A percentile compares a stretch with the other conserved stretches of the same genome.
phyloP scores from a whole-genome alignment of 2,329 filamentous ascomycete genomes.

The Alternaria gaisen region DNA sequence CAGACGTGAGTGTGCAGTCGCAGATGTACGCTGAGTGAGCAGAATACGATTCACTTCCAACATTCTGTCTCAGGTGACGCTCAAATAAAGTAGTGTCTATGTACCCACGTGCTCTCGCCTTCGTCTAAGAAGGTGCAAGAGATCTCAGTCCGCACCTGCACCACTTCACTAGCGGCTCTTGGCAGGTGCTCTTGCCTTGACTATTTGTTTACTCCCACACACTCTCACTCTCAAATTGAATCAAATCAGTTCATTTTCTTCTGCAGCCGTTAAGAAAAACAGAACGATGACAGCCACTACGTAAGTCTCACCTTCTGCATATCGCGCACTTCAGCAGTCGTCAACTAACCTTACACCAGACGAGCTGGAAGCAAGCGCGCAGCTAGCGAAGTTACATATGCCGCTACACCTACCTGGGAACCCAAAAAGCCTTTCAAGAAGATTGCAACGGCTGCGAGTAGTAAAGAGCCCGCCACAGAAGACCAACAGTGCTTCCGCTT shows the following conservation, averaged over 20 bases:
- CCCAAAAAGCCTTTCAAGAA: neutral
- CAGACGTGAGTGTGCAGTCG: neutral
- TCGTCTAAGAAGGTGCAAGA: neutral
- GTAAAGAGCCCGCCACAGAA: neutral
- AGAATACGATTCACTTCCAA: neutral
- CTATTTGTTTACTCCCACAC: neutral
- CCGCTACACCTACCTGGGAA: neutral
- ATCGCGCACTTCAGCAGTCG: neutral
- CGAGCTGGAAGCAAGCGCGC: neutral
- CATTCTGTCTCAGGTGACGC: neutral
- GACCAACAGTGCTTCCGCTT: neutral
- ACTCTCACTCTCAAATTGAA: neutral
- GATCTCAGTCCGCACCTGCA: neutral
- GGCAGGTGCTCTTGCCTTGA: neutral
- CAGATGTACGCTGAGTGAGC: neutral
- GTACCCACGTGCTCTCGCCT: neutral
- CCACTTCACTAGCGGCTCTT: slow-evolving; percentile 2
- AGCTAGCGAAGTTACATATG: neutral
- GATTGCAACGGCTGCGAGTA: neutral
- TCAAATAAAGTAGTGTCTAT: accelerated
- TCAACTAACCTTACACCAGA: neutral
- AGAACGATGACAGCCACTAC: neutral
- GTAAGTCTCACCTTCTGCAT: neutral
- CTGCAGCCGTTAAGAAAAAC: neutral
- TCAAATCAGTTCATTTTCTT: accelerated